Base-by-base conservation (phyloP, 2,329 filamentous ascomycete species). In the Stemphylium lycopersici region DNA sequence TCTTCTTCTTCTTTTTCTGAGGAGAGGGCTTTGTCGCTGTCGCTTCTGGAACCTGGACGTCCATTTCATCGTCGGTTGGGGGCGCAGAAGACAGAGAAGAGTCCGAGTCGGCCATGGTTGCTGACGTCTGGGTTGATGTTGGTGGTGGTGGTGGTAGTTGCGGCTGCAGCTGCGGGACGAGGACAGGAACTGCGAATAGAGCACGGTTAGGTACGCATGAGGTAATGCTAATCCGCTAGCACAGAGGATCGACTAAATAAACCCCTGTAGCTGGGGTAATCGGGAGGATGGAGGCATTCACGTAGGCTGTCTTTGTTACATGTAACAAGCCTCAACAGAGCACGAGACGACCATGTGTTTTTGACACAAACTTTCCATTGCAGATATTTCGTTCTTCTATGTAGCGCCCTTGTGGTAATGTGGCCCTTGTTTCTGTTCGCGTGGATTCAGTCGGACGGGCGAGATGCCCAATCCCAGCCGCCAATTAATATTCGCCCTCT, bases 41-140 rank as follows among this genome's bases (percentile, higher is more conserved):
- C 34, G 61, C 64, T 36, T 67, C 58, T 36, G 66, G 57, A 22
- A 59, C 50, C 20, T 69, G 60, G 40, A 68, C 54, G 8, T 67
- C 61, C 69, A 74, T 71, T 66, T 87, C 85, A 67, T 87, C 84
- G 64, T 87, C 84, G 36, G 81, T 81, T 18, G 83, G 80, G 12
- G 83, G 83, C 41, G 83, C 80, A 43, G 84, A 85, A 31, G 84
- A 87, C 43, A 87, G 76, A 20, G 72, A 74, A 38, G 82, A 80
- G 55, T 85, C 84, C 36, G 82, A 80, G 67, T 84, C 84, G 56
- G 79, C 81, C 76, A 82, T 82, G 73, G 65, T 76, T 65, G 69
- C 58, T 62, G 72, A 67, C 54, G 57, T 48, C 42, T 48, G 39
- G 48, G 38, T 49, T 60, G 61, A 58, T 65, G 50, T 64, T 59